A percentile compares a stretch with the other conserved stretches of the same genome.
phyloP scores from a whole-genome alignment of 2,329 filamentous ascomycete species.

The Hypoxylon sp. region DNA sequence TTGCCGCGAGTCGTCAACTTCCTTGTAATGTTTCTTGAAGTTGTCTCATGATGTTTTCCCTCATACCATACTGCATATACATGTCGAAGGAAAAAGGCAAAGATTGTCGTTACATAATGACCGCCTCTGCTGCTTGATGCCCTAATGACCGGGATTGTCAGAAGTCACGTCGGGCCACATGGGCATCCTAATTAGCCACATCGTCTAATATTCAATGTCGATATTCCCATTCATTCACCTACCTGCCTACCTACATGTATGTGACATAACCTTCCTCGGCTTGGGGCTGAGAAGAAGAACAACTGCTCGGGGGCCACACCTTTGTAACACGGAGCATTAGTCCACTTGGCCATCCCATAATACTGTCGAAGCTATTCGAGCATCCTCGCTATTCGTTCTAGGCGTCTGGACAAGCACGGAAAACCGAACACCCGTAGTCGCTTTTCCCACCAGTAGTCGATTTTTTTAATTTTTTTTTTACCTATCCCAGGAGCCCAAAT shows the following conservation, averaged over 20 bases:
- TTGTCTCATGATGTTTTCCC: slow-evolving; percentile 44
- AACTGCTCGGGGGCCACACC: slow-evolving; percentile 15
- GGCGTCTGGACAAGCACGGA: slow-evolving; percentile 22
- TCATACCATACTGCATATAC: slow-evolving; percentile 45
- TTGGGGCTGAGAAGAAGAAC: slow-evolving; percentile 26
- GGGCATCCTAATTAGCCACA: slow-evolving; percentile 47
- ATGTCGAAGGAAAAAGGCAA: slow-evolving; percentile 44
- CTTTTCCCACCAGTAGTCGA: slow-evolving; percentile 32
- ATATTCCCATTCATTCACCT: slow-evolving; percentile 35
- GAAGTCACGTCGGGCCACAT: slow-evolving; percentile 46
- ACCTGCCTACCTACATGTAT: too few relatives aligned
- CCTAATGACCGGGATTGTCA: slow-evolving; percentile 45
- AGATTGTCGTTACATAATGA: slow-evolving; percentile 47
- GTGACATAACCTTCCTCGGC: slow-evolving; percentile 38
- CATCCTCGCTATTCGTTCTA: slow-evolving; percentile 9
- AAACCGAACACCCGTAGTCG: slow-evolving; percentile 30
- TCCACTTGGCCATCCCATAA: slow-evolving; percentile 18
- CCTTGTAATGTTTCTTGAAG: slow-evolving; percentile 44
- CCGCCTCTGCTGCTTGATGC: slow-evolving; percentile 38
- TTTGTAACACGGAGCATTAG: slow-evolving; percentile 23
- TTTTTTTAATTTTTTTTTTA: too few relatives aligned
- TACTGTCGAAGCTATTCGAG: slow-evolving; percentile 23
- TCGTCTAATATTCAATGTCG: slow-evolving; percentile 44
- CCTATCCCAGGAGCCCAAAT: slow-evolving; percentile 23
- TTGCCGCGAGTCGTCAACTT: slow-evolving; percentile 44